A percentile compares a stretch with the other conserved stretches of the same genome.
phyloP scores from a whole-genome alignment of 108 stramenopile species.

The Cyclostephanos invisitatus region DNA sequence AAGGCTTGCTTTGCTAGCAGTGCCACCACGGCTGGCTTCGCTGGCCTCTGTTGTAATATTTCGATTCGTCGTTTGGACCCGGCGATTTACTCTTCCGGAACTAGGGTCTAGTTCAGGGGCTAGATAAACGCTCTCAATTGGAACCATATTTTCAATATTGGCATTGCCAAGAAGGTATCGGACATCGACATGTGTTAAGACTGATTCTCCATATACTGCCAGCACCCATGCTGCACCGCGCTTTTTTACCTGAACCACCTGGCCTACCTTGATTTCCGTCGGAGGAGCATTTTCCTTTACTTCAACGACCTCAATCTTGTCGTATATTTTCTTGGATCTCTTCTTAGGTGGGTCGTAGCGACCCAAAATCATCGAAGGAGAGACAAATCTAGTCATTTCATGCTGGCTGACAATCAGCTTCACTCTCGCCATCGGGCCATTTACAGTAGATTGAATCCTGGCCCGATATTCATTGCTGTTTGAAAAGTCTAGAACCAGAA shows the following conservation, averaged over 20 bases:
- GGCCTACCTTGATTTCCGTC: neutral
- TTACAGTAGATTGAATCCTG: slow-evolving; percentile 26
- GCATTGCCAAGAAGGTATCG: slow-evolving; percentile 27
- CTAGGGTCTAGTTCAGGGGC: slow-evolving; percentile 41
- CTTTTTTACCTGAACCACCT: slow-evolving; percentile 7
- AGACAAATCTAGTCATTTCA: slow-evolving; percentile 40
- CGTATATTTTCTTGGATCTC: slow-evolving; percentile 1
- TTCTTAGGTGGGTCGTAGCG: slow-evolving; percentile 26
- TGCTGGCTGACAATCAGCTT: slow-evolving; percentile 46
- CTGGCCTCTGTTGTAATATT: neutral
- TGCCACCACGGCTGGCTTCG: neutral
- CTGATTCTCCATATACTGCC: slow-evolving; percentile 19
- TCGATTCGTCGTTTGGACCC: neutral
- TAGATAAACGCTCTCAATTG: slow-evolving; percentile 28
- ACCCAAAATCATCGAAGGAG: slow-evolving; percentile 48
- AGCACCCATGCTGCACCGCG: slow-evolving; percentile 29
- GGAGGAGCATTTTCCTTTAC: neutral
- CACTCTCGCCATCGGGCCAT: slow-evolving; percentile 44
- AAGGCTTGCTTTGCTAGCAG: neutral
- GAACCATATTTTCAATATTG: slow-evolving; percentile 24
- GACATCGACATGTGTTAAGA: slow-evolving; percentile 34
- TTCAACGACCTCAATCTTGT: slow-evolving; percentile 3
- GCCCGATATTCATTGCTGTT: slow-evolving; percentile 51
- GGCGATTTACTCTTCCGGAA: slow-evolving; percentile 25
- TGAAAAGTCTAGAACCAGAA: slow-evolving; percentile 50